phyloP scores from a whole-genome alignment of 805 yeast genomes.

The Yamadazyma akitaensis region DNA sequence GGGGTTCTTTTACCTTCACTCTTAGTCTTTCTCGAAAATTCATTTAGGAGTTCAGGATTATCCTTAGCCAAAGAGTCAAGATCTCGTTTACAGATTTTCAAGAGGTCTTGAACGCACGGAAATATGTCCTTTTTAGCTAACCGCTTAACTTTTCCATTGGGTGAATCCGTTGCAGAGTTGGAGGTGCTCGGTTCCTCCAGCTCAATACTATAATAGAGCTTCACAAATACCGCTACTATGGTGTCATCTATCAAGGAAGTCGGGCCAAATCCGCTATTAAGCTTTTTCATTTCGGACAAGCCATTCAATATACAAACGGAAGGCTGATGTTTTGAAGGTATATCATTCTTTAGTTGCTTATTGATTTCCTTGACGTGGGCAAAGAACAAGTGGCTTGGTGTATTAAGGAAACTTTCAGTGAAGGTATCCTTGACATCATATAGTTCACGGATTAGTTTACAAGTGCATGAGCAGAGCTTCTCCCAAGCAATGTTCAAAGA shows the following conservation, averaged over 20 bases:
- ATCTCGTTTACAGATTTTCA: conserved; percentile 25
- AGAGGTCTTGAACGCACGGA: conserved; percentile 36
- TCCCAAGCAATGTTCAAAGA: conserved; percentile 67
- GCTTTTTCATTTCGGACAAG: conserved; percentile 55
- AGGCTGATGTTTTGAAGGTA: conserved; percentile 36
- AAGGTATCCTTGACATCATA: conserved; percentile 41
- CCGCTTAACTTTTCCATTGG: conserved; percentile 31
- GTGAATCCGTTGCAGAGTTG: conserved; percentile 19
- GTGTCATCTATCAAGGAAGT: conserved; percentile 75
- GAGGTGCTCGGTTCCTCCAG: neutral
- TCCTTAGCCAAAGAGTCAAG: conserved; percentile 30
- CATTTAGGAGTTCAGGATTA: conserved; percentile 30
- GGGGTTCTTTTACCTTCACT: neutral
- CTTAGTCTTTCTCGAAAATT: conserved; percentile 13
- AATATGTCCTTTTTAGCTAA: conserved; percentile 42
- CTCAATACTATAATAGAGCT: conserved; percentile 30
- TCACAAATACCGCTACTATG: conserved; percentile 57
- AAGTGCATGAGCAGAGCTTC: conserved; percentile 47
- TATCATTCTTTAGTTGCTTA: conserved; percentile 26
- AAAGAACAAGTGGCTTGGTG: conserved; percentile 45
- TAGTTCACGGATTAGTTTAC: conserved; percentile 48
- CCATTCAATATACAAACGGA: conserved; percentile 47
- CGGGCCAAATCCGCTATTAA: conserved; percentile 80
- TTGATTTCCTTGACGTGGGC: conserved; percentile 30
- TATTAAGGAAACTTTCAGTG: conserved; percentile 51